Evolutionary conservation across 1,139 yeast genomes (phyloP), one percentile per base, ranked within the genome.

Genomic region (Kodamaea plutei): DNA sequence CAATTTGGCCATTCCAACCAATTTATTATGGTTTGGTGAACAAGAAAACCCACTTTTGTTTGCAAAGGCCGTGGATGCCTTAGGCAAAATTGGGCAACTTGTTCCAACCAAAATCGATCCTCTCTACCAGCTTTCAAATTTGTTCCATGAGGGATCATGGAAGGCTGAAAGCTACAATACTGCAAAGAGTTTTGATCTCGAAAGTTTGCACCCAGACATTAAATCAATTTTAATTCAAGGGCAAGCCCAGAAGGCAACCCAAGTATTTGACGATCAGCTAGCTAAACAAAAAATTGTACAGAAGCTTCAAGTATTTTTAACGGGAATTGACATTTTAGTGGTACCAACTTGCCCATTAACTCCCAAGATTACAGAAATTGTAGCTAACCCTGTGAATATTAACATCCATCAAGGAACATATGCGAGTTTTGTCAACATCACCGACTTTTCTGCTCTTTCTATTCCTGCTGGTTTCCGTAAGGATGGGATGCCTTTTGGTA

Each of bases 101-200:
- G 69, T 73, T 9, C 63, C 79, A 8, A 56, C 79, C 24, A 88
- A 85, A 57, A 87, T 89, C 50, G 61, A 79, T 8, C 83, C 88
- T 8, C 68, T 89, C 29, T 64, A 84, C 40, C 83, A 82, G 27
- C 69, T 89, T 38, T 97, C 97, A n/a, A 75, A 75, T 44, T 82
- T 91, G 51, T 71, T 89, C 25, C 91, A 89, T 56, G 96, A 89
- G 49, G 98, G 98, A 34, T 85, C 97, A n/a, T 91, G 98, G 98
- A 97, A 91, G 8, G 84, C 94, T 17, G 98, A 89, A 63, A 76
- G 98, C 44, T 88, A 79, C 61, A 76, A 85, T 40, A 96, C 96
- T 12, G 74, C 79, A 23, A 74, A 76, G 45, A 84, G 81, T 23
- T 84, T 88, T n/a, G 85, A 91, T 20, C 72, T 63, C 27, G 67